Evolutionary conservation across 306 rosid genomes (phyloP).

Genomic region (Aeschynomene evenia): DNA sequence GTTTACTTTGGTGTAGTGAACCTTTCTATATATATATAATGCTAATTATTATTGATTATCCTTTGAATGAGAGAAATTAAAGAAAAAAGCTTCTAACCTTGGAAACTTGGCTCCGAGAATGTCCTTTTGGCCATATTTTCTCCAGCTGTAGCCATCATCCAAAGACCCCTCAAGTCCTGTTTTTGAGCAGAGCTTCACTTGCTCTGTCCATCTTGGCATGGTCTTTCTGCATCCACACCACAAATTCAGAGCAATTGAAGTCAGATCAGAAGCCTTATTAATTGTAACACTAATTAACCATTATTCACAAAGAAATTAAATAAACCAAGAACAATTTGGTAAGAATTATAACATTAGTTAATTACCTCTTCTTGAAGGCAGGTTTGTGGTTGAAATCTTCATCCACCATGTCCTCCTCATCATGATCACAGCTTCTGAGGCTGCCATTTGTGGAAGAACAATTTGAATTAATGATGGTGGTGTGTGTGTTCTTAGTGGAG

Average conservation of each 20-base stretch:
- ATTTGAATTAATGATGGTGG: slow-evolving; percentile 37
- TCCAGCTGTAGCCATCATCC: slow-evolving; percentile 78
- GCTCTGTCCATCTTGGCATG: slow-evolving; percentile 52
- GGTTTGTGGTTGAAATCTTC: slow-evolving; percentile 40
- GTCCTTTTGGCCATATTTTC: slow-evolving; percentile 86
- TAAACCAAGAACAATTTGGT: neutral
- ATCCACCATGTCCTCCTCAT: slow-evolving; percentile 35
- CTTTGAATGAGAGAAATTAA: neutral
- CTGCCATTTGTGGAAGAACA: slow-evolving; percentile 36
- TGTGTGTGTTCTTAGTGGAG: slow-evolving; percentile 7
- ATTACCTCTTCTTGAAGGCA: slow-evolving; percentile 61
- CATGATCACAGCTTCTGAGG: slow-evolving; percentile 45
- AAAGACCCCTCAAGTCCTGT: slow-evolving; percentile 51
- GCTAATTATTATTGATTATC: neutral
- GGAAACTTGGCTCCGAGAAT: slow-evolving; percentile 76
- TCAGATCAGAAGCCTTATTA: neutral
- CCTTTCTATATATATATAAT: neutral
- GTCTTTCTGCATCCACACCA: slow-evolving; percentile 57
- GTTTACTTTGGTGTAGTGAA: neutral
- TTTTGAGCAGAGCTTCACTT: slow-evolving; percentile 52
- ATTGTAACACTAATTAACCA: neutral
- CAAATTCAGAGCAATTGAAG: slow-evolving; percentile 9
- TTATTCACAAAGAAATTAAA: neutral
- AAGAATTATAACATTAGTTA: neutral
- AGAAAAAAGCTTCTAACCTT: slow-evolving; percentile 46